Evolutionary conservation across 2,329 filamentous ascomycete species (phyloP).

Genomic region (Neofusicoccum kwambonambiense): DNA sequence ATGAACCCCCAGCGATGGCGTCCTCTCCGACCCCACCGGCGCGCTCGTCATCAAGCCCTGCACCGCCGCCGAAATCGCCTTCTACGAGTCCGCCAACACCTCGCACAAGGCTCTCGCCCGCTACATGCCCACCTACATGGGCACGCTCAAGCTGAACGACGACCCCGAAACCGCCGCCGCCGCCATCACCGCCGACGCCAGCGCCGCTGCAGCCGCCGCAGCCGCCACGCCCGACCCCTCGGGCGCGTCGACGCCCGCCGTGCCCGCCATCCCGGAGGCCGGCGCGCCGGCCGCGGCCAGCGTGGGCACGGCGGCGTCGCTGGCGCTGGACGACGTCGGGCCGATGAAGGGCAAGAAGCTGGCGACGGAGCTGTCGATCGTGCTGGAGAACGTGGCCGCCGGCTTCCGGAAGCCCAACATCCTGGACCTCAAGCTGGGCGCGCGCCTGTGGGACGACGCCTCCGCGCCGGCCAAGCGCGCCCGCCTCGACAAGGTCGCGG

Average conservation of each 20-base stretch:
- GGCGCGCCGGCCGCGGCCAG: not conserved
- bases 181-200: slow-evolving; percentile 20
- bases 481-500: slow-evolving; percentile 59
- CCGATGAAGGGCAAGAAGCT: slow-evolving; percentile 62
- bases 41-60: slow-evolving; percentile 93
- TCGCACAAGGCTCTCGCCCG: slow-evolving; percentile 71
- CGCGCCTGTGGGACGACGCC: slow-evolving; percentile 78
- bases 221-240: slow-evolving; percentile 16
- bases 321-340: slow-evolving; percentile 26
- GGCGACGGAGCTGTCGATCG: slow-evolving; percentile 74
- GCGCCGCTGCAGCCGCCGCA: slow-evolving; percentile 29
- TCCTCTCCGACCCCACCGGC: slow-evolving; percentile 79
- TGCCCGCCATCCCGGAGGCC: slow-evolving; percentile 2
- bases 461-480: slow-evolving; percentile 58
- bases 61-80: slow-evolving; percentile 78
- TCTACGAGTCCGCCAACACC: slow-evolving; percentile 73
- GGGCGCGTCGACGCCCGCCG: not conserved
- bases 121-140: slow-evolving; percentile 83
- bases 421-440: slow-evolving; percentile 87
- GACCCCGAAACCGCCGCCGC: slow-evolving; percentile 34
- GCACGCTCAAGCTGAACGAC: slow-evolving; percentile 69
- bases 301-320: slow-evolving; percentile 25
- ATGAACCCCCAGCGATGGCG: slow-evolving; percentile 69
- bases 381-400: slow-evolving; percentile 78
- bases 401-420: slow-evolving; percentile 86